Percentiles rank a stretch among this genome's conserved stretches.
These are phyloP conservation scores for Trametopsis cervina DNA, from an alignment of 768 basidiomycete species.

Conservation along the genomic window DNA sequence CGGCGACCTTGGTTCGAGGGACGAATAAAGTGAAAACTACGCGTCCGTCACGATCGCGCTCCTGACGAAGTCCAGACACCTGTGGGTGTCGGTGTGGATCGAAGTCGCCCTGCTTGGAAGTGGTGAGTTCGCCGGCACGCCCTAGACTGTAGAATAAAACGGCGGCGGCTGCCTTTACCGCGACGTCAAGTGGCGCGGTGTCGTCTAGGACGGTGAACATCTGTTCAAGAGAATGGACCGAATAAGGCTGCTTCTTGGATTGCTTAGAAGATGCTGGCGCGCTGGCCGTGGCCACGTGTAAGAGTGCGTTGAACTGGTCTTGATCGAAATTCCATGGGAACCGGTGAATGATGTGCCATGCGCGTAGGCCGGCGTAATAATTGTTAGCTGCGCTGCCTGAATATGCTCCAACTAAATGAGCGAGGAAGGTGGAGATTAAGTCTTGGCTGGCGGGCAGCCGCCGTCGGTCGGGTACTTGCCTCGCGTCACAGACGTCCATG, in stretches of 20 bases:
- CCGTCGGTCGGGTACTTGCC: slow-evolving; percentile 24
- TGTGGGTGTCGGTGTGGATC: slow-evolving; percentile 25
- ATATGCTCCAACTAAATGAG: slow-evolving; percentile 23
- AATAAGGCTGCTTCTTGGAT: slow-evolving; percentile 26
- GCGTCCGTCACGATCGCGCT: slow-evolving; percentile 21
- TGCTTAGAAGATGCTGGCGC: slow-evolving; percentile 26
- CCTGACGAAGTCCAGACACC: slow-evolving; percentile 12
- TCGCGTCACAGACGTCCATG: slow-evolving; percentile 33
- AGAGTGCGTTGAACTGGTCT: slow-evolving; percentile 19
- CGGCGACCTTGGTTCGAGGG: slow-evolving; percentile 23
- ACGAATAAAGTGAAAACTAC: slow-evolving; percentile 22
- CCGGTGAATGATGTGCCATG: slow-evolving; percentile 42
- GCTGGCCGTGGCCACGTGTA: slow-evolving; percentile 25
- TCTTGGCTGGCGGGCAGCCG: slow-evolving; percentile 21
- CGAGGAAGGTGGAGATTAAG: slow-evolving; percentile 20
- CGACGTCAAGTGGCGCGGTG: slow-evolving; percentile 24
- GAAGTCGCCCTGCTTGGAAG: slow-evolving; percentile 26
- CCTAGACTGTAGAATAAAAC: slow-evolving; percentile 31
- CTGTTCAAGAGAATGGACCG: slow-evolving; percentile 17
- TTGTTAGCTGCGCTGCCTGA: slow-evolving; percentile 28
- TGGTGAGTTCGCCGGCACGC: slow-evolving; percentile 32
- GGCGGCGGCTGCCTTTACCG: slow-evolving; percentile 32
- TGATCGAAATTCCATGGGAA: slow-evolving; percentile 24
- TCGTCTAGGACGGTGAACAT: slow-evolving; percentile 23
- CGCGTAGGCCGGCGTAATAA: slow-evolving; percentile 31